Evolutionary conservation across 2,329 filamentous ascomycete genomes (phyloP).

Genomic region (Botrytis hyacinthi): DNA sequence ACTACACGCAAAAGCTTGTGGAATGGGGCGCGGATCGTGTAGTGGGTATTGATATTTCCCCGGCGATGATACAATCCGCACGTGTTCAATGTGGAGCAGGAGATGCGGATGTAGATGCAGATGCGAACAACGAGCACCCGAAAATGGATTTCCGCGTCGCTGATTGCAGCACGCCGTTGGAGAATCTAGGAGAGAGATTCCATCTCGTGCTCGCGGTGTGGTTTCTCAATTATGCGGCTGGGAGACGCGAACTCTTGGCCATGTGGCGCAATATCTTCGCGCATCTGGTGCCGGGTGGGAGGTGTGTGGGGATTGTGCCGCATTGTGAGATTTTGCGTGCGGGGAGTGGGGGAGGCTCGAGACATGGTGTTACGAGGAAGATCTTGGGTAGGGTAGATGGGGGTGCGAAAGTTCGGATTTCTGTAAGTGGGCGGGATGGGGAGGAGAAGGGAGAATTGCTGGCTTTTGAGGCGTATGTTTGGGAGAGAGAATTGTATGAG

Average conservation of each 20-base stretch:
- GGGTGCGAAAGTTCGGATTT: not conserved
- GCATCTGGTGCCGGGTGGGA: not conserved
- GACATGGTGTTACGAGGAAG: not conserved
- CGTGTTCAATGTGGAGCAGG: too few species aligned
- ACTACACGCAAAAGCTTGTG: too few species aligned
- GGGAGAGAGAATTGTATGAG: not conserved
- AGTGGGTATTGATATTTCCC: too few species aligned
- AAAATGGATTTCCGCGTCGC: too few species aligned
- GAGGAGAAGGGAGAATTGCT: not conserved
- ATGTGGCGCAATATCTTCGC: not conserved
- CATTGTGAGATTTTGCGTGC: not conserved
- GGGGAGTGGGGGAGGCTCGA: too few species aligned
- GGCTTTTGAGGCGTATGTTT: not conserved
- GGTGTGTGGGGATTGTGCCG: not conserved
- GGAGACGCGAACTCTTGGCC: too few species aligned
- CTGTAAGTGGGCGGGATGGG: not conserved
- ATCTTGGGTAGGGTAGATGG: not conserved
- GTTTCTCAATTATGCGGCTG: not conserved
- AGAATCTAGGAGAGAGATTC: too few species aligned
- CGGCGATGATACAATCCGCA: too few species aligned
- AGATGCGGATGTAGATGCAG: too few species aligned
- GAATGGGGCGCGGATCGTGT: too few species aligned
- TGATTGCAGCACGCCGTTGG: too few species aligned
- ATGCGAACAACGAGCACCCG: too few species aligned
- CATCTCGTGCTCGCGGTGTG: not conserved